Percentiles rank a stretch among this genome's conserved stretches.
Conservation (phyloP, 129 eudicot genomes). For the Flaveria robusta region DNA sequence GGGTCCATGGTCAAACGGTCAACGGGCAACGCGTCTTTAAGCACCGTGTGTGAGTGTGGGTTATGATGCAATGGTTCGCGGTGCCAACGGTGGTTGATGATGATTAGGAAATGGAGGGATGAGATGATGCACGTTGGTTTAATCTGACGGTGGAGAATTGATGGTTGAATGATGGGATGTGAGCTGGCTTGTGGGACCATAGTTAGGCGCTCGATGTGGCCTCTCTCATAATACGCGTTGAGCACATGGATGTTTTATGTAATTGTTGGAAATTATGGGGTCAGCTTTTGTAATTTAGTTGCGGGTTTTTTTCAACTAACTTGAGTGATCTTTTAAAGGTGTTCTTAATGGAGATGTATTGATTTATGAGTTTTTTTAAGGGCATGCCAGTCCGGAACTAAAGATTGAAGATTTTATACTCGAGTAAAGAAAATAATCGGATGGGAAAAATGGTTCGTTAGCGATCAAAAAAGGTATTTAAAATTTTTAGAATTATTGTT, state of each 20-base stretch:
- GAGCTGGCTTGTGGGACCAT: slow-evolving; percentile 25
- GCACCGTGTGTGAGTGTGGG: slow-evolving; percentile 3
- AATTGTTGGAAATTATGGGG: neutral
- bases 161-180: slow-evolving; percentile 18
- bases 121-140: neutral
- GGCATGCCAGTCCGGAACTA: too few relatives aligned
- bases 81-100: neutral
- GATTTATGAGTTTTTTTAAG: too few relatives aligned
- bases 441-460: too few relatives aligned
- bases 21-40: slow-evolving; percentile 20
- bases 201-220: slow-evolving; percentile 23
- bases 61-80: slow-evolving; percentile 14
- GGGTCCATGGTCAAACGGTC: slow-evolving; percentile 18
- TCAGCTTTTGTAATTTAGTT: neutral
- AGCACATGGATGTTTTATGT: slow-evolving; percentile 14
- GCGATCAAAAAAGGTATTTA: too few relatives aligned
- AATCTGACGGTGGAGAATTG: slow-evolving; percentile 24
- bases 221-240: slow-evolving; percentile 18
- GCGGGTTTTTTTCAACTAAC: too few relatives aligned
- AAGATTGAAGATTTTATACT: too few relatives aligned
- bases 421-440: too few relatives aligned
- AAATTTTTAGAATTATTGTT: neutral
- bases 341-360: too few relatives aligned
- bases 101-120: neutral
- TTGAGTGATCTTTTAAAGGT: too few relatives aligned